Evolutionary conservation across 208 protist genomes (phyloP), one percentile per base, ranked within the genome.

Genomic region (Wallacemonas sp.): DNA sequence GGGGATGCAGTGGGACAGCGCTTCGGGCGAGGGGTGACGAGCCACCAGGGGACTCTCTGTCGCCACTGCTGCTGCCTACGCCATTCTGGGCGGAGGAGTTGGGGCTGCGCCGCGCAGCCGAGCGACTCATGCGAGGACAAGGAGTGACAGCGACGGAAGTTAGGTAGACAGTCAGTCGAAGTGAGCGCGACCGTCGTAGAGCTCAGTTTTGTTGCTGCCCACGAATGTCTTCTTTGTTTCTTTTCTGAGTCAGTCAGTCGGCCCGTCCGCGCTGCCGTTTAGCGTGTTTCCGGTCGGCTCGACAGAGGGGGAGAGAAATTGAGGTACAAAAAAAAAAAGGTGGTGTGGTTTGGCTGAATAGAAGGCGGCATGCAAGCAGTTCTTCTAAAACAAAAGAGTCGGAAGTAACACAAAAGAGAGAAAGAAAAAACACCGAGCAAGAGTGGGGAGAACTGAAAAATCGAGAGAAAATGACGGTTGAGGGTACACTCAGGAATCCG

Each of bases 1-100:
- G 63, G 38, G 17, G 58, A 44, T 54, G 72, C 39, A 24, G 68
- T 9, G 50, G 50, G 12, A 32, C 5, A 5, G 50, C 21, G 30
- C 58, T 46, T 15, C 39, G 21, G 13, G 26, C 30, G 1, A 32
- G 5, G 30, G 44, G 27, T 39, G 19, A 26, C 15, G 21, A 29
- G 3, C 57, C 48, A 52, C 17, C 22, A 5, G 22, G 29, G 17
- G 64, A 44, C 38, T 60, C 27, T 22, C 53, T 70, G 15, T 36
- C 50, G 12, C n/a, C n/a, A n/a, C 1, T 22, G 26, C 54, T 54
- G 24, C 39, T 42, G 6, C 17, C 36, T 46, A 3, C 22, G 1
- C 30, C 42, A 42, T 53, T 19, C n/a, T 45, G 41, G 15, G 29
- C 22, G 33, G 38, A 17, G 36, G 34, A 58, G 10, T 38, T 52